A percentile compares a stretch with the other conserved stretches of the same genome.
Evolutionary conservation across 306 rosid genomes (phyloP).

Genomic region (Quercus mongolica): DNA sequence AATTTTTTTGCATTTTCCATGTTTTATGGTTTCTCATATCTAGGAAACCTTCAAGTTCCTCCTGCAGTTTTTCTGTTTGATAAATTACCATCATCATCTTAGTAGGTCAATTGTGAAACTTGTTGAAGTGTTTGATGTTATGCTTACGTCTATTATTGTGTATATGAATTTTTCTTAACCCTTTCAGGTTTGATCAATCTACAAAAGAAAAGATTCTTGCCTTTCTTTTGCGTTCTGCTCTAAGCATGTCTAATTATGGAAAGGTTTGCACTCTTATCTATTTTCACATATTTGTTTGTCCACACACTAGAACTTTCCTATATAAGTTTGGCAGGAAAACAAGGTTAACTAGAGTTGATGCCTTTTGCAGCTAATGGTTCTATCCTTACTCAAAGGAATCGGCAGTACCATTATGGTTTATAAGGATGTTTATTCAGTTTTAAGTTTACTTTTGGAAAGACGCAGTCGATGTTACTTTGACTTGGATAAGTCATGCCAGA

Average conservation of each 20-base stretch:
- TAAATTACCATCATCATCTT: not conserved
- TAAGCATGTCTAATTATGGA: slow-evolving; percentile 63
- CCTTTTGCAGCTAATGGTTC: slow-evolving; percentile 65
- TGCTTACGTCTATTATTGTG: not conserved
- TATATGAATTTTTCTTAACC: not conserved
- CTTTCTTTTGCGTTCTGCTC: slow-evolving; percentile 65
- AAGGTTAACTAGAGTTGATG: slow-evolving; percentile 14
- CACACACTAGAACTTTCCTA: not conserved
- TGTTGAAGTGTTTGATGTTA: not conserved
- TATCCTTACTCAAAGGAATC: slow-evolving; percentile 75
- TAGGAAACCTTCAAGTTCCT: not conserved
- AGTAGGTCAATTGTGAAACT: not conserved
- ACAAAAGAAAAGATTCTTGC: slow-evolving; percentile 60
- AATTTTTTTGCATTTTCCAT: too few relatives aligned
- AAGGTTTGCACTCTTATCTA: slow-evolving; percentile 58
- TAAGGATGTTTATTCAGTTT: slow-evolving; percentile 47
- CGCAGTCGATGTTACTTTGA: slow-evolving; percentile 38
- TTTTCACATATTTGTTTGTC: slow-evolving; percentile 6
- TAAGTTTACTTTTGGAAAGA: slow-evolving; percentile 51
- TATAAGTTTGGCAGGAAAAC: not conserved
- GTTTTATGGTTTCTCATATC: not conserved
- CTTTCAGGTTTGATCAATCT: slow-evolving; percentile 72
- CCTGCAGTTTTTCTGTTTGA: not conserved
- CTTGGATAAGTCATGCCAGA: slow-evolving; percentile 27
- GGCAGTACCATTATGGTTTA: slow-evolving; percentile 54